phyloP scores from a whole-genome alignment of 2,329 filamentous ascomycete genomes.

The Pyrenophora graminea region DNA sequence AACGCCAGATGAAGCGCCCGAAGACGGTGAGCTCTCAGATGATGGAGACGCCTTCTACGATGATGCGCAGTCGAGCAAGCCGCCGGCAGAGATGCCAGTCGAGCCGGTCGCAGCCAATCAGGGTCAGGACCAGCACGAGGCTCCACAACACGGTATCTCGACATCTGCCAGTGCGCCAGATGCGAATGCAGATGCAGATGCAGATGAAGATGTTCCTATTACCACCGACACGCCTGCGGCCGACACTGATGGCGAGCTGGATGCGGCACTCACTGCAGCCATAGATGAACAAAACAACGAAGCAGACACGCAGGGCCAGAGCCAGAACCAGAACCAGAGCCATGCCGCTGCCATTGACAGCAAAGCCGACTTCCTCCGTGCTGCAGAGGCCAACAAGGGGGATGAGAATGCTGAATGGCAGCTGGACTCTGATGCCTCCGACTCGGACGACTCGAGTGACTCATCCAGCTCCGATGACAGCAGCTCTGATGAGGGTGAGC shows the following conservation, averaged over 20 bases:
- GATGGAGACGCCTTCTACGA: conserved; percentile 33
- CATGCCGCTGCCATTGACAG: conserved; percentile 21
- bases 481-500: conserved; percentile 63
- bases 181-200: too few species aligned
- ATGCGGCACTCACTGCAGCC: conserved; percentile 21
- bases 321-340: too few species aligned
- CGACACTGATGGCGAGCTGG: conserved; percentile 22
- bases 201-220: conserved; percentile 21
- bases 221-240: conserved; percentile 18
- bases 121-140: conserved; percentile 24
- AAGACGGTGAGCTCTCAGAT: conserved; percentile 44
- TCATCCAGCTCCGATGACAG: conserved; percentile 55
- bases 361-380: conserved; percentile 51
- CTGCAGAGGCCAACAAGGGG: conserved; percentile 52
- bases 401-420: conserved; percentile 79
- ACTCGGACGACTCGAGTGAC: conserved; percentile 44
- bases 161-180: conserved; percentile 13
- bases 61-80: conserved; percentile 28
- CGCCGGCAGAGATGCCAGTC: conserved; percentile 6
- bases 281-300: conserved; percentile 17
- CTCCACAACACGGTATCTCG: conserved; percentile 35
- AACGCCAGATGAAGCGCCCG: conserved; percentile 26
- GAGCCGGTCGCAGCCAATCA: conserved; percentile 23
- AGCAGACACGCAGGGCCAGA: conserved; percentile 2
- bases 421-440: conserved; percentile 63